Base-by-base conservation (phyloP, 305 asterid genomes). In the Solanum aculeatissimum region DNA sequence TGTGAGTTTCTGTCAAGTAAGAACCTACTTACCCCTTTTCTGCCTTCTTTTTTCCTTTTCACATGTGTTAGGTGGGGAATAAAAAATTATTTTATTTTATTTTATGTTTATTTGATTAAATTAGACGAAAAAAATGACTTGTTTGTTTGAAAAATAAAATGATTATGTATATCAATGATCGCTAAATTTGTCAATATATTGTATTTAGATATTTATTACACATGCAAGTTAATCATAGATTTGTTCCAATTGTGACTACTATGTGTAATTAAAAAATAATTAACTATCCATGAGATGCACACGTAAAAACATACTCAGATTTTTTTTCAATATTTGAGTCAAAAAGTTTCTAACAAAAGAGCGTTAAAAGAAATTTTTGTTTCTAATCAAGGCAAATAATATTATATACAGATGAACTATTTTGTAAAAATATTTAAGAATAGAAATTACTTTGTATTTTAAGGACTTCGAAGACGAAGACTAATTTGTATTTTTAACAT, bases 231-330 rank as follows among this genome's bases (percentile, higher is more conserved):
- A 55, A 55, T 9, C 3, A 54, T 54, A 7, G 12, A 9, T 19
- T 7, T 54, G 8, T 54, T 54, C 19, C 4, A 7, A 18, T 54
- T 54, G 21, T 0, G 18, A 47, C 7, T 13, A 4, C 14, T 47
- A 2, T 47, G 14, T 47, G 14, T 13, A 55, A 55, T n/a, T 55
- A 55, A n/a, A 55, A n/a, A 55, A 55, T 55, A 54, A 57, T 57
- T 57, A 57, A 57, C 27, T 57, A 57, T 57, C n/a, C 9, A 57
- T 57, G 6, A 19, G 63, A 32, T 32, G 1, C 1, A 2, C 2
- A 3, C 63, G 3, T n/a, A 12, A 57, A 57, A 57, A 57, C 0
- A 9, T 11, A 3, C 27, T 0, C 0, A 4, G 4, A 54, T 18
- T 1, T 9, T 19, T 19, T 54, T 55, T 19, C 0, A 55, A 9